A percentile compares a stretch with the other conserved stretches of the same genome.
phyloP scores from a whole-genome alignment of 2,329 filamentous ascomycete species.

The Leptoxyphium fumago region DNA sequence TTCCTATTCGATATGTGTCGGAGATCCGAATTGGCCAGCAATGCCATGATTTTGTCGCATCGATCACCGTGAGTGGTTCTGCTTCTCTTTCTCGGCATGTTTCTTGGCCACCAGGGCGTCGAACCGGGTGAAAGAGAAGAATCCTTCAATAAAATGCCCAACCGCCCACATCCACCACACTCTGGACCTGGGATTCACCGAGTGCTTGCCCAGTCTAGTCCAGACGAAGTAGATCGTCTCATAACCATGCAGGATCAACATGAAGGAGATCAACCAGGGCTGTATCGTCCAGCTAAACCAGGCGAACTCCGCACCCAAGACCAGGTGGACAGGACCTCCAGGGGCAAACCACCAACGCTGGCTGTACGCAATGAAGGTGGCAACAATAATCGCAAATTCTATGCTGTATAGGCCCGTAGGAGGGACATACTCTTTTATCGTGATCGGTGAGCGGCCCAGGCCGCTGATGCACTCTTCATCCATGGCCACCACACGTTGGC shows the following conservation, averaged over 20 bases:
- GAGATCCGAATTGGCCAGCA: neutral
- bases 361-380: conserved; percentile 39
- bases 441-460: conserved; percentile 46
- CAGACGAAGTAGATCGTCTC: conserved; percentile 43
- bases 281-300: conserved; percentile 44
- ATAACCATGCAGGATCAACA: conserved; percentile 48
- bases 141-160: conserved; percentile 39
- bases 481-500: conserved; percentile 60
- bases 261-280: conserved; percentile 40
- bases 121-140: conserved; percentile 33
- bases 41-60: neutral
- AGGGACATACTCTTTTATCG: conserved; percentile 37
- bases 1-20: neutral
- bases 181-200: conserved; percentile 32
- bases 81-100: conserved; percentile 23
- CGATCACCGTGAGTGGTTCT: conserved; percentile 20
- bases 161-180: conserved; percentile 42
- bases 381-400: conserved; percentile 39
- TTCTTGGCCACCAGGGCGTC: conserved; percentile 28
- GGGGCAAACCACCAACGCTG: conserved; percentile 38
- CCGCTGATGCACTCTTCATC: conserved; percentile 42
- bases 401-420: conserved; percentile 38
- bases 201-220: conserved; percentile 34
- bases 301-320: conserved; percentile 41
- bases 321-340: conserved; percentile 26